Conservation (phyloP, 306 rosid species). For the Gleditsia sinensis region DNA sequence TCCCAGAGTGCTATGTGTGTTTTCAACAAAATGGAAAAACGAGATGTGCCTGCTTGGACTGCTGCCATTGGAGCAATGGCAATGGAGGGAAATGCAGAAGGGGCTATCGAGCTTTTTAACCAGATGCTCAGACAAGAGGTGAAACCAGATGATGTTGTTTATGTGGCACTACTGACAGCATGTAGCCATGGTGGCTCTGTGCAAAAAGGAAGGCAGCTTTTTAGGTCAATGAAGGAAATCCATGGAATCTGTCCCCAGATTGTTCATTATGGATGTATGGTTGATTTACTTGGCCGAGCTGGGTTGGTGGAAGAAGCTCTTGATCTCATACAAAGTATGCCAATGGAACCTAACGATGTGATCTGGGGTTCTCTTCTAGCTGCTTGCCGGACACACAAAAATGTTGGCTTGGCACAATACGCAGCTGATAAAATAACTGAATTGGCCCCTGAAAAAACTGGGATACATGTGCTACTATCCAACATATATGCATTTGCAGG, state of each 20-base stretch:
- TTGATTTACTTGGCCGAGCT: conserved; percentile 77
- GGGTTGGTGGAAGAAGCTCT: conserved; percentile 70
- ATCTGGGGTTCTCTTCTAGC: conserved; percentile 82
- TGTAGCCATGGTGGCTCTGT: conserved; percentile 73
- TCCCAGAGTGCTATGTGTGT: conserved; percentile 59
- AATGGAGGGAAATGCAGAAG: conserved; percentile 66
- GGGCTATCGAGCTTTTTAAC: conserved; percentile 56
- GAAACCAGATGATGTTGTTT: conserved; percentile 65
- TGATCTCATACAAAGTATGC: conserved; percentile 66
- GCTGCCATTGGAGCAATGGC: conserved; percentile 85
- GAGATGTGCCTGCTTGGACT: conserved; percentile 77
- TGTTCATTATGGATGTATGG: conserved; percentile 82
- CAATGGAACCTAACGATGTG: conserved; percentile 73
- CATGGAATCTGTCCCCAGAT: conserved; percentile 58
- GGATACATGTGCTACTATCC: conserved; percentile 66
- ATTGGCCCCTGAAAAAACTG: conserved; percentile 56
- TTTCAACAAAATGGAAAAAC: conserved; percentile 53
- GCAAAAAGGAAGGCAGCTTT: conserved; percentile 60
- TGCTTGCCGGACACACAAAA: conserved; percentile 69
- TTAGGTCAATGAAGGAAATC: conserved; percentile 54
- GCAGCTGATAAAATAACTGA: conserved; percentile 57
- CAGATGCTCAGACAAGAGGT: conserved; percentile 65
- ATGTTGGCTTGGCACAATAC: conserved; percentile 57
- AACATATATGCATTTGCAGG: conserved; percentile 79
- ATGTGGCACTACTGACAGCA: conserved; percentile 72